Evolutionary conservation across 2,329 filamentous ascomycete species (phyloP).

Genomic region (Beauveria rudraprayagi): DNA sequence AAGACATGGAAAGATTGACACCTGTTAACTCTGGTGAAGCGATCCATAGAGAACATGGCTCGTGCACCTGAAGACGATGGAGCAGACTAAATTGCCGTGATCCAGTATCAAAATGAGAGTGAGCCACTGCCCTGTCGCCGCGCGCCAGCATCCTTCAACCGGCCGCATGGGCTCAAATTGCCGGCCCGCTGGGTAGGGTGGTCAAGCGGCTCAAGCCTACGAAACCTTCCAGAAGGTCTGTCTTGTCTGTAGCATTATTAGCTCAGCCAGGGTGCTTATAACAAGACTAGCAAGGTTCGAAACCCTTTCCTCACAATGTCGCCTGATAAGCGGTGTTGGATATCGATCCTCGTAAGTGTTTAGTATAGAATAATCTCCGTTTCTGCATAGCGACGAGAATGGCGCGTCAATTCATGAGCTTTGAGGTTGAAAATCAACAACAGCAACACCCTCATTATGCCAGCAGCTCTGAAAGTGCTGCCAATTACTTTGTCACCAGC

Average conservation of each 20-base stretch:
- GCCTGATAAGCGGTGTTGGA: not conserved
- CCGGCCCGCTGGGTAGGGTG: slow-evolving; percentile 10
- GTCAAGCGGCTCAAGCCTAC: slow-evolving; percentile 10
- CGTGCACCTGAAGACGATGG: not conserved
- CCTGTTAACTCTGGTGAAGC: not conserved
- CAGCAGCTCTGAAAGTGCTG: not conserved
- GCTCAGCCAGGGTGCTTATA: slow-evolving; percentile 10
- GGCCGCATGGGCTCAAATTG: slow-evolving; percentile 10
- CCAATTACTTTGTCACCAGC: not conserved
- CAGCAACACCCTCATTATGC: not conserved
- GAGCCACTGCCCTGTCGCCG: not conserved
- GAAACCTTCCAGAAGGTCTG: slow-evolving; percentile 16
- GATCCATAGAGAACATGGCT: not conserved
- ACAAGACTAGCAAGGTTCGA: not conserved
- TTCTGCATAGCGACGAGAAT: no score
- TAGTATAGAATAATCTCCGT: no score
- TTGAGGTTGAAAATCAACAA: no score
- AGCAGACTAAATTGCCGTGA: slow-evolving; percentile 1
- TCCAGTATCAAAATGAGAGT: not conserved
- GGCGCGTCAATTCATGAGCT: no score
- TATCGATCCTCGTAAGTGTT: not conserved
- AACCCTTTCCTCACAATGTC: not conserved
- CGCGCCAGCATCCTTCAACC: not conserved
- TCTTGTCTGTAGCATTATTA: slow-evolving; percentile 11
- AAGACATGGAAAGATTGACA: not conserved